Base-by-base conservation (phyloP, 768 basidiomycete genomes). In the Leccinum disarticulatum region DNA sequence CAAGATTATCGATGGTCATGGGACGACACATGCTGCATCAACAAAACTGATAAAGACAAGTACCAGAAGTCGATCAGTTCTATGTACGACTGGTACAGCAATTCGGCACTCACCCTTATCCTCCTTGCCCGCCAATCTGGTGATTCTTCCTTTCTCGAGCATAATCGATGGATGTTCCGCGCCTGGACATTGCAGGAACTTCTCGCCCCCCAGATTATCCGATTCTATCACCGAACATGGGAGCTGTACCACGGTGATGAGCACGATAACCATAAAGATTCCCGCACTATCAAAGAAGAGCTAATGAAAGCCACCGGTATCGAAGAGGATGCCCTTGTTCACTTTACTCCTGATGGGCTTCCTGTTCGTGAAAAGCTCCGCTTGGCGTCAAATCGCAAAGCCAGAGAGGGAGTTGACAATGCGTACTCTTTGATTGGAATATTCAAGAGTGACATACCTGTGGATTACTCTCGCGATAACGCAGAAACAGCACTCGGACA, bases 161-260 rank as follows among this genome's bases (percentile, higher is more conserved):
- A 61, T 14, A 64, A 59, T 27, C n/a, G 52, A 27, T 65, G 64
- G 64, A 64, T 65, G 59, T 48, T 41, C 27, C 64, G 64, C 6
- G 55, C 57, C 0, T 65, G 64, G 64, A 65, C 64, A 2, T 38
- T 52, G 10, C 64, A 64, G 33, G 63, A 64, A 25, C 57, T 64
- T n/a, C 63, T 64, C 27, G 54, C 63, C 2, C 56, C 64, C 4
- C 9, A 46, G 6, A 46, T 56, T 38, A 58, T 65, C 33, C 64
- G 62, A 17, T 61, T 65, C 46, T 64, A 65, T n/a, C 15, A 56
- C 10, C 19, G 25, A 4, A 19, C 25, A 3, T 65, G 64, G 64
- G 7, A 55, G 3, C 35, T 53, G 0, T 64, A 65, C 22, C 43
- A n/a, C n/a, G 14, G 50, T 1, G 62, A 48, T 28, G 13, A 14